These are phyloP conservation scores for Ajuga chamaepitys DNA, from an alignment of 257 asterid species.

Conservation along the genomic window DNA sequence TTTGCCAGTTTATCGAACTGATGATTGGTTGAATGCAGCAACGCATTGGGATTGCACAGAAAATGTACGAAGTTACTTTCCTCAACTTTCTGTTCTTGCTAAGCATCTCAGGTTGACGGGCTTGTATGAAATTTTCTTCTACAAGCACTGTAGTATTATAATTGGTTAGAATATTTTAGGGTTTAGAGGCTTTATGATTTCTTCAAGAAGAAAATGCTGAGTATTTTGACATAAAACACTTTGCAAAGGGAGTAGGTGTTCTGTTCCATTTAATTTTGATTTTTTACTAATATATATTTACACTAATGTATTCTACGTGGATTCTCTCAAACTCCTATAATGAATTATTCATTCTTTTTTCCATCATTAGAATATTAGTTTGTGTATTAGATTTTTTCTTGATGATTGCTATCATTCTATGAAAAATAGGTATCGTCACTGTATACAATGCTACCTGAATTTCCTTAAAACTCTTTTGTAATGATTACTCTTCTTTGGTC, in stretches of 20 bases:
- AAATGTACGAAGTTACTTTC: not conserved
- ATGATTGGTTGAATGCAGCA: not conserved
- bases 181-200: not conserved
- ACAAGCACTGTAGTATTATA: too few relatives aligned
- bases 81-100: not conserved
- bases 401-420: too few relatives aligned
- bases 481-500: not conserved
- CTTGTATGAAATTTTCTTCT: too few relatives aligned
- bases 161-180: not conserved
- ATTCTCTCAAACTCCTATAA: not conserved
- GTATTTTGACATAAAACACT: constrained; percentile 4
- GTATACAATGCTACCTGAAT: not conserved
- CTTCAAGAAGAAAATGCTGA: constrained; percentile 1
- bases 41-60: not conserved
- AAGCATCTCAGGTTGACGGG: too few relatives aligned
- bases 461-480: not conserved
- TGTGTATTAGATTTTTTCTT: not conserved
- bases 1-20: too few relatives aligned
- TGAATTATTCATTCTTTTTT: not conserved
- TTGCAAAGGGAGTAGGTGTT: not conserved
- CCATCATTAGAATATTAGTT: not conserved
- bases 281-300: not conserved
- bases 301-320: not conserved
- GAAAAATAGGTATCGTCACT: not conserved
- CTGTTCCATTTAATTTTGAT: not conserved